A percentile compares a stretch with the other conserved stretches of the same genome.
Conservation (phyloP, 495 filamentous ascomycete genomes). For the Xylaria acuta region DNA sequence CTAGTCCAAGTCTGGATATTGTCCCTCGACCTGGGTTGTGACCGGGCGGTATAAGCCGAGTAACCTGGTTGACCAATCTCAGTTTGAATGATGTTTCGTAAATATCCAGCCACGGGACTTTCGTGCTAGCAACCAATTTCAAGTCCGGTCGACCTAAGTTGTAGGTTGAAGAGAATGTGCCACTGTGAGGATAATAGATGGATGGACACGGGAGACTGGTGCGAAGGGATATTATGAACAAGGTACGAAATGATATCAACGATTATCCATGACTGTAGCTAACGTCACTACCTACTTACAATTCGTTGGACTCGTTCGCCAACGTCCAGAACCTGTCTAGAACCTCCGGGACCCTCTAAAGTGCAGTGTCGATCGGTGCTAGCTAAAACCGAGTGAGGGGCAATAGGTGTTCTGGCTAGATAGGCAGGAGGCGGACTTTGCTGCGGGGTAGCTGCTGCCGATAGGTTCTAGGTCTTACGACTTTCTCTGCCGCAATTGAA, state of each 20-base stretch:
- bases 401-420: not conserved
- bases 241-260: not conserved
- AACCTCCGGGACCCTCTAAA: not conserved
- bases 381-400: not conserved
- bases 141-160: not conserved
- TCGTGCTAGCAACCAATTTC: not conserved
- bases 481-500: too few species aligned
- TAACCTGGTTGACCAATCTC: not conserved
- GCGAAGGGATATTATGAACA: not conserved
- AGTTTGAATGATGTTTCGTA: not conserved
- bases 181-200: not conserved
- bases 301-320: not conserved
- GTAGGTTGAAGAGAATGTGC: not conserved
- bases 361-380: conserved; percentile 8
- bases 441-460: conserved; percentile 25
- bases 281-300: not conserved
- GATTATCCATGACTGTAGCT: not conserved
- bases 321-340: not conserved
- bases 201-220: not conserved
- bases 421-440: not conserved
- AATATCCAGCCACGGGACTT: not conserved
- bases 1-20: too few species aligned
- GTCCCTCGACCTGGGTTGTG: too few species aligned
- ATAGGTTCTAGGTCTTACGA: too few species aligned
- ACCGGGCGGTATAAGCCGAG: too few species aligned